Evolutionary conservation across 2,329 filamentous ascomycete genomes (phyloP), one percentile per base, ranked within the genome.

Genomic region (Alternaria incomplexa): DNA sequence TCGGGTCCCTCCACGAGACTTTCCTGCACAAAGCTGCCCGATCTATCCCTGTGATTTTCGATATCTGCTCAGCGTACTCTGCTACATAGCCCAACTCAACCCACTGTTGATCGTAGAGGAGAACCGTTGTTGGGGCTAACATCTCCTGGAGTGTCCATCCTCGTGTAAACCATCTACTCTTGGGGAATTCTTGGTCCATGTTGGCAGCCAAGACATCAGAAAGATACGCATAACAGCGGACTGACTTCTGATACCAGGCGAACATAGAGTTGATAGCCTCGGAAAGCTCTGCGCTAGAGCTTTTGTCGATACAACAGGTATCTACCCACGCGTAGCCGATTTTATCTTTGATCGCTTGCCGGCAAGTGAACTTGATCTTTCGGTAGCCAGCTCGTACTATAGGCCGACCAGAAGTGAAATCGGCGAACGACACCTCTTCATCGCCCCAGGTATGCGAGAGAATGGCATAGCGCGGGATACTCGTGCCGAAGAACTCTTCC

Each of bases 251-350:
- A n/a, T 66, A 66, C 61, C 58, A 66, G 15, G 17, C 22, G 12
- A 59, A 55, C 50, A 59, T 59, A 3, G 50, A 59, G 28, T 59
- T 59, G 4, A 59, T 55, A 3, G 61, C 61, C 57, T 64, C 58
- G 13, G 52, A 53, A 26, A 64, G 58, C 40, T 64, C 61, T 8
- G 61, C 17, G 15, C 57, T 61, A 6, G 52, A 56, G 2, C 43
- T 43, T 23, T 64, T 64, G 43, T 64, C 58, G 5, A 64, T 64
- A 28, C 57, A 64, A 11, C 61, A 64, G 2, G 61, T 64, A 12
- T 64, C 61, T 1, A 61, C 47, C 61, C 61, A 64, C 11, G 40
- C 57, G 22, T 53, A 64, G 1, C 45, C 3, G 8, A 64, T 4
- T 9, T 13, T 13, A 3, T 63, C 22, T 5, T 10, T 9, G 0